Evolutionary conservation across 176 grass and related monocot species (phyloP).

Genomic region (Panicum miliaceum): DNA sequence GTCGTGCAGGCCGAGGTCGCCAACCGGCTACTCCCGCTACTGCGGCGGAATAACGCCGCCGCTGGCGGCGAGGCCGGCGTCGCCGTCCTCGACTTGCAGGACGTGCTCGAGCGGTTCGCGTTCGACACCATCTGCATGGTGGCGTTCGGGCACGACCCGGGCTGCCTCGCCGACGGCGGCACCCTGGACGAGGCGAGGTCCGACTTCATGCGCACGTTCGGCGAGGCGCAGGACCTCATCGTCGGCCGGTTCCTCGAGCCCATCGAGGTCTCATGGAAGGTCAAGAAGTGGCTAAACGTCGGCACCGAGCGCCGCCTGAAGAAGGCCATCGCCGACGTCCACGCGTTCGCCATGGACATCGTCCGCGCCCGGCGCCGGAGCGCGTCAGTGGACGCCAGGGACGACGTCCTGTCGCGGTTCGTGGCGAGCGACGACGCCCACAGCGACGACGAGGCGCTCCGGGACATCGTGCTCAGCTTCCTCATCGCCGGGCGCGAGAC

Average conservation of each 20-base stretch:
- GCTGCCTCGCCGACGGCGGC: conserved; percentile 46
- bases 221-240: conserved; percentile 50
- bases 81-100: conserved; percentile 35
- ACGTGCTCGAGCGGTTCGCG: conserved; percentile 53
- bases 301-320: conserved; percentile 43
- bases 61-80: neutral
- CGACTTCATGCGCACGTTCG: conserved; percentile 50
- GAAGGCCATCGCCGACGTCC: conserved; percentile 39
- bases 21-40: conserved; percentile 38
- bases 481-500: conserved; percentile 46
- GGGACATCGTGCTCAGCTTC: conserved; percentile 46
- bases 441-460: conserved; percentile 36
- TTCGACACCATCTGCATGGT: conserved; percentile 77
- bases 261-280: conserved; percentile 33
- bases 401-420: conserved; percentile 48
- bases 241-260: conserved; percentile 42
- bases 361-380: conserved; percentile 40
- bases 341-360: conserved; percentile 51
- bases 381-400: neutral
- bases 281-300: conserved; percentile 59
- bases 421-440: conserved; percentile 37
- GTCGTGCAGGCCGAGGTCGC: conserved; percentile 44
- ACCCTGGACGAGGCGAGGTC: neutral
- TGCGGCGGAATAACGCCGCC: neutral
- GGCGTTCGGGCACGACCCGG: conserved; percentile 56